Conservation (phyloP, 305 asterid species). For the Fraxinus baroniana region DNA sequence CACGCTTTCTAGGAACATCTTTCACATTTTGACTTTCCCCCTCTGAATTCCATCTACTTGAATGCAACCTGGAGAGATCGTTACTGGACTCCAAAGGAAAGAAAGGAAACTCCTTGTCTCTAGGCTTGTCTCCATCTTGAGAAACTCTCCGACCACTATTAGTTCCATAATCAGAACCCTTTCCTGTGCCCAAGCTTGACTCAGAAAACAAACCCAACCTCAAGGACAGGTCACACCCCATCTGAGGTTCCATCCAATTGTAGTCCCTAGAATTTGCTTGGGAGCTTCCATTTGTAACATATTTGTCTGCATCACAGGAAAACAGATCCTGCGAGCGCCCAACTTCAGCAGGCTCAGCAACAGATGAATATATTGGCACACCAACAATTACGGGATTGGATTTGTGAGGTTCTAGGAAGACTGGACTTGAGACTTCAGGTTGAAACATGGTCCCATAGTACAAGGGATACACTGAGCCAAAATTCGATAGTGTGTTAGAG, state of each 20-base stretch:
- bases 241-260: slow-evolving; percentile 36
- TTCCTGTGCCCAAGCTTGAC: slow-evolving; percentile 36
- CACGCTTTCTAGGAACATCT: slow-evolving; percentile 51
- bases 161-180: slow-evolving; percentile 27
- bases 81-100: slow-evolving; percentile 42
- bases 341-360: slow-evolving; percentile 37
- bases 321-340: slow-evolving; percentile 43
- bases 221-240: slow-evolving; percentile 67
- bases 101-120: slow-evolving; percentile 45
- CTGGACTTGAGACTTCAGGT: slow-evolving; percentile 34
- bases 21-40: slow-evolving; percentile 40
- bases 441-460: slow-evolving; percentile 48
- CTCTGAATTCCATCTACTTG: slow-evolving; percentile 35
- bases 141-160: slow-evolving; percentile 32
- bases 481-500: slow-evolving; percentile 21
- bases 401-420: slow-evolving; percentile 35
- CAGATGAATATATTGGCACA: slow-evolving; percentile 52
- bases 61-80: slow-evolving; percentile 31
- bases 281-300: slow-evolving; percentile 20
- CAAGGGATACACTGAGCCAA: slow-evolving; percentile 63
- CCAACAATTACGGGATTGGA: slow-evolving; percentile 52
- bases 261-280: slow-evolving; percentile 35
- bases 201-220: slow-evolving; percentile 57
- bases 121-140: slow-evolving; percentile 28
- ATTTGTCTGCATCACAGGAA: slow-evolving; percentile 32